Evolutionary conservation across 1,284 basidiomycete species (phyloP).

Genomic region (Sporisorium sorghi): DNA sequence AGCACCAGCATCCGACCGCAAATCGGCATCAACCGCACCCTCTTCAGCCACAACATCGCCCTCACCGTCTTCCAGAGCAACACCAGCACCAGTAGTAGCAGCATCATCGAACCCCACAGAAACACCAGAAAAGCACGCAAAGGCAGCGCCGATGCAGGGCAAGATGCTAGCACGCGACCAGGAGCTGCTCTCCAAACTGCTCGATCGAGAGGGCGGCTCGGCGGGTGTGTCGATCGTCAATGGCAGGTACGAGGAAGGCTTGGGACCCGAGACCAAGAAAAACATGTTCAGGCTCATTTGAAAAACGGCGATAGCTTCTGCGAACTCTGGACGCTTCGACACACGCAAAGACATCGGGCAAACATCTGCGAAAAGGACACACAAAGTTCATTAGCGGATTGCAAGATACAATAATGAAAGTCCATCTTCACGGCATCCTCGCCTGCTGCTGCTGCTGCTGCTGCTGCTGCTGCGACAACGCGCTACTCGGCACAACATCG

Average conservation of each 20-base stretch:
- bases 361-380: too few relatives aligned
- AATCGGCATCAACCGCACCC: too few relatives aligned
- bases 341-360: too few relatives aligned
- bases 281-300: conserved; percentile 59
- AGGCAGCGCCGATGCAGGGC: conserved; percentile 5
- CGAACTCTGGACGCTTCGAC: too few relatives aligned
- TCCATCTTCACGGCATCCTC: not conserved
- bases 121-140: not conserved
- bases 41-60: not conserved
- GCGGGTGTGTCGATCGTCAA: conserved; percentile 48
- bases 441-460: not conserved
- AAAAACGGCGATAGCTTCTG: too few relatives aligned
- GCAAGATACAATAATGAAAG: not conserved
- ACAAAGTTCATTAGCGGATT: too few relatives aligned
- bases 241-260: conserved; percentile 49
- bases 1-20: not conserved
- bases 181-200: conserved; percentile 44
- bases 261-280: conserved; percentile 54
- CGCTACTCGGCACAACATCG: conserved; percentile 34
- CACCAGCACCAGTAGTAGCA: not conserved
- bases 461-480: conserved; percentile 11
- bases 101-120: not conserved
- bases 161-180: conserved; percentile 46
- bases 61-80: not conserved
- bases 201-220: conserved; percentile 48